Percentiles rank a stretch among this genome's conserved stretches.
phyloP scores from a whole-genome alignment of 805 yeast genomes.

The Naumovozyma baii region DNA sequence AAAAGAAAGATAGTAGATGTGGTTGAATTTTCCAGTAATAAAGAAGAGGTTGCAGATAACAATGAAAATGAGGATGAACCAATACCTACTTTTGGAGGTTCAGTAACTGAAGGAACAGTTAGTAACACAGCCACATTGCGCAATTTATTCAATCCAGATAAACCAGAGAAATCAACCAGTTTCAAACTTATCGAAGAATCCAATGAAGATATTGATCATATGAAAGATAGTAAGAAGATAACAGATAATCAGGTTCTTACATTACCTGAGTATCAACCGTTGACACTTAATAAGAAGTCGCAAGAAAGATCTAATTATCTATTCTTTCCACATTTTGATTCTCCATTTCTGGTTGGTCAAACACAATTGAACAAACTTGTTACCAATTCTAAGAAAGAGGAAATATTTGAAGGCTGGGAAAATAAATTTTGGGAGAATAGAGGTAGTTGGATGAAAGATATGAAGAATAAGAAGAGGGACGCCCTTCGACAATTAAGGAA shows the following conservation, averaged over 20 bases:
- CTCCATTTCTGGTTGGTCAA: slow-evolving; percentile 83
- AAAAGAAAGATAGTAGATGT: background rate
- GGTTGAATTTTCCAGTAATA: slow-evolving; percentile 1
- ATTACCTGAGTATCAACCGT: slow-evolving; percentile 5
- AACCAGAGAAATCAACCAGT: slow-evolving; percentile 26
- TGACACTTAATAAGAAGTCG: background rate
- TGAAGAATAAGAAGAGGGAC: slow-evolving; percentile 69
- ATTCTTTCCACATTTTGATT: slow-evolving; percentile 74
- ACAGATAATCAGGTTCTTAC: slow-evolving; percentile 15
- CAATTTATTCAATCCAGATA: slow-evolving; percentile 42
- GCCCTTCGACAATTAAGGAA: slow-evolving; percentile 50
- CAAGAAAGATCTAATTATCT: slow-evolving; percentile 35
- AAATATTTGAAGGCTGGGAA: slow-evolving; percentile 47
- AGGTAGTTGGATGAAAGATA: slow-evolving; percentile 67
- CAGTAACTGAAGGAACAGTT: slow-evolving; percentile 19
- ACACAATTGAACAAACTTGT: slow-evolving; percentile 56
- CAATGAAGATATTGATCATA: slow-evolving; percentile 40
- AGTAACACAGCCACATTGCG: slow-evolving; percentile 55
- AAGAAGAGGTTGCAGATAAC: slow-evolving; percentile 25
- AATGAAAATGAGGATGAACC: slow-evolving; percentile 36
- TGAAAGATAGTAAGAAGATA: slow-evolving; percentile 16
- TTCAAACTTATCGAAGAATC: slow-evolving; percentile 37
- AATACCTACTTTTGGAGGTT: slow-evolving; percentile 43
- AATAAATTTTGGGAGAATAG: slow-evolving; percentile 75
- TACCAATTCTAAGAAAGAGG: slow-evolving; percentile 22